Evolutionary conservation across 2,329 filamentous ascomycete genomes (phyloP), one percentile per base, ranked within the genome.

Genomic region (Passalora sequoiae): DNA sequence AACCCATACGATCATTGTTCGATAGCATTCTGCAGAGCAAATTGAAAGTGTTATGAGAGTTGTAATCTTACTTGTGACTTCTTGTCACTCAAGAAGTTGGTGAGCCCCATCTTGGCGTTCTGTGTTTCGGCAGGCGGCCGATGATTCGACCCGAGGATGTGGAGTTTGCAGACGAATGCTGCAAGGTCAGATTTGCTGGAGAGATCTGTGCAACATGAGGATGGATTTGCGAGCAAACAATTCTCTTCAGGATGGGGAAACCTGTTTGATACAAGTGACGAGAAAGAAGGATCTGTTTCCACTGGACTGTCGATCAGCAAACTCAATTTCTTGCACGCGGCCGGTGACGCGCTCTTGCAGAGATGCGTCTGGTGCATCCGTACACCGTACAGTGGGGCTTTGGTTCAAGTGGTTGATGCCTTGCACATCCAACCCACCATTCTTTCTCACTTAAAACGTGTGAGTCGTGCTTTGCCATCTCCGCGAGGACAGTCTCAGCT

Each of bases 51-150:
- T n/a, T n/a, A n/a, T n/a, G n/a, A n/a, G n/a, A n/a, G n/a, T n/a
- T n/a, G n/a, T n/a, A n/a, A 22, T 12, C 41, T 43, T 32, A 55
- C 53, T 45, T 55, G 53, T 46, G 44, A 38, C 42, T 54, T 53
- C 47, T 53, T 53, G 36, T 55, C 53, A 22, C 27, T 22, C 15
- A 52, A 44, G 32, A 47, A 46, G n/a, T 40, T 21, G 16, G 25
- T 19, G 40, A 43, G 8, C 2, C 40, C 40, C 40, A 43, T 43
- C 22, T 37, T 43, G 40, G 33, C 20, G 15, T 17, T n/a, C 15
- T n/a, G 33, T 36, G 33, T n/a, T 17, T 17, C 17, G 33, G 6
- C 30, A 15, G 15, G 7, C 3, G 30, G 15, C 30, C 15, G n/a
- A n/a, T n/a, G n/a, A n/a, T n/a, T n/a, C 12, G 24, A 7, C 24